Evolutionary conservation across 257 asterid genomes (phyloP).

Genomic region (Nemophila menziesii): DNA sequence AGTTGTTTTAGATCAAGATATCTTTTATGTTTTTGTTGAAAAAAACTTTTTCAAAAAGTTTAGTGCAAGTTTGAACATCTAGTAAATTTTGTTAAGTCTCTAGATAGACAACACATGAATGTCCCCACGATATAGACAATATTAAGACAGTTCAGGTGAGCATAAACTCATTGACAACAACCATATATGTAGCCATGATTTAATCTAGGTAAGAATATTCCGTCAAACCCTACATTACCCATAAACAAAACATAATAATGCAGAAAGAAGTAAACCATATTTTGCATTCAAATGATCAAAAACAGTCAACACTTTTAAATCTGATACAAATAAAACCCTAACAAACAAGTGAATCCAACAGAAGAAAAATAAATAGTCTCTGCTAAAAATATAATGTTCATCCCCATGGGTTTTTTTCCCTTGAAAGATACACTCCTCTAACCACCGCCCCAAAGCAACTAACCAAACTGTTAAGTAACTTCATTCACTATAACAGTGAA

Average conservation of each 20-base stretch:
- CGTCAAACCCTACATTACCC: not conserved
- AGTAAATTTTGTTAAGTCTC: too few relatives aligned
- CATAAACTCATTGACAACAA: too few relatives aligned
- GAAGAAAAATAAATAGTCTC: slow-evolving; percentile 3
- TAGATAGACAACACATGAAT: too few relatives aligned
- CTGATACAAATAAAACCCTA: slow-evolving; percentile 8
- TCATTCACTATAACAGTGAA: slow-evolving; percentile 10
- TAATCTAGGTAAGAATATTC: too few relatives aligned
- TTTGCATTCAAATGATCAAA: slow-evolving; percentile 4
- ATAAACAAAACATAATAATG: not conserved
- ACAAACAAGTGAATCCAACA: slow-evolving; percentile 10
- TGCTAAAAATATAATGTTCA: slow-evolving; percentile 7
- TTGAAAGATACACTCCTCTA: slow-evolving; percentile 5
- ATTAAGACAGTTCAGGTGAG: too few relatives aligned
- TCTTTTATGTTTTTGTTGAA: too few relatives aligned
- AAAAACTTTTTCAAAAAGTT: too few relatives aligned
- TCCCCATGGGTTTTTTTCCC: slow-evolving; percentile 8
- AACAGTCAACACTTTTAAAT: slow-evolving; percentile 1
- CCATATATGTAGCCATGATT: too few relatives aligned
- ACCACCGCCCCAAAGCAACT: slow-evolving; percentile 7
- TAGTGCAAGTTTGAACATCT: too few relatives aligned
- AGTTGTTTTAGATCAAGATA: too few relatives aligned
- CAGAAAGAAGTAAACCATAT: slow-evolving; percentile 1
- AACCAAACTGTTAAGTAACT: slow-evolving; percentile 8
- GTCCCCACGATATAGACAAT: too few relatives aligned